Percentiles rank a stretch among this genome's conserved stretches.
phyloP scores from a whole-genome alignment of 148 eudicot species.

The Simmondsia chinensis region DNA sequence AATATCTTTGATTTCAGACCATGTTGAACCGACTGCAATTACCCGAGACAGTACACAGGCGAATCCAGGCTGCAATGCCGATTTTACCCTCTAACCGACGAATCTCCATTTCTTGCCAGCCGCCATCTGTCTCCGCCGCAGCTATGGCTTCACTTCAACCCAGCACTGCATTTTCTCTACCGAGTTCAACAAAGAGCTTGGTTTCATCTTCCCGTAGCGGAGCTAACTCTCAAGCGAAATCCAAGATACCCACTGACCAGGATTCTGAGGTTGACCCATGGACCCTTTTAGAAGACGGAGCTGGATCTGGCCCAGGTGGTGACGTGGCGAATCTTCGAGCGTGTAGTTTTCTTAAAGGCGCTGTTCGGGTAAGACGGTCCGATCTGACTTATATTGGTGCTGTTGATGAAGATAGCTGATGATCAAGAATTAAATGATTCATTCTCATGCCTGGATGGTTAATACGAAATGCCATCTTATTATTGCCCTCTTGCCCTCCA shows the following conservation, averaged over 20 bases:
- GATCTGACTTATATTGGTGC: conserved; percentile 84
- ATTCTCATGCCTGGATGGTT: no score
- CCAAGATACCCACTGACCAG: conserved; percentile 40
- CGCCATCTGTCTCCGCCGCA: conserved; percentile 43
- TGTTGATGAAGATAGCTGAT: conserved; percentile 86
- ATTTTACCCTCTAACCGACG: conserved; percentile 36
- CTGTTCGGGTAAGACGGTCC: conserved; percentile 80
- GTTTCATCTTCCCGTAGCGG: conserved; percentile 26
- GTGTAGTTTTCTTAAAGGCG: conserved; percentile 80
- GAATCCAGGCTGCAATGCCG: conserved; percentile 92
- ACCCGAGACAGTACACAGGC: conserved; percentile 68
- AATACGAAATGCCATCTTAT: no score
- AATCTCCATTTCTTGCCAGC: conserved; percentile 52
- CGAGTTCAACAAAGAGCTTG: conserved; percentile 29
- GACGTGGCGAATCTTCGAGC: conserved; percentile 69
- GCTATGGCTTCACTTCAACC: conserved; percentile 56
- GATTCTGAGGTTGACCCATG: conserved; percentile 82
- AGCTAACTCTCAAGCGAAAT: conserved; percentile 30
- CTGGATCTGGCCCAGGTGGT: conserved; percentile 52
- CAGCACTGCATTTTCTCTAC: conserved; percentile 24
- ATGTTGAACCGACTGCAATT: conserved; percentile 80
- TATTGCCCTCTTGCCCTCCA: no score
- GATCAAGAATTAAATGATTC: no score
- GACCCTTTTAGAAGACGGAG: conserved; percentile 87
- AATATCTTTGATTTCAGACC: conserved; percentile 60